Evolutionary conservation across 2,329 filamentous ascomycete species (phyloP), one percentile per base, ranked within the genome.

Genomic region (Clarireedia homoeocarpa): DNA sequence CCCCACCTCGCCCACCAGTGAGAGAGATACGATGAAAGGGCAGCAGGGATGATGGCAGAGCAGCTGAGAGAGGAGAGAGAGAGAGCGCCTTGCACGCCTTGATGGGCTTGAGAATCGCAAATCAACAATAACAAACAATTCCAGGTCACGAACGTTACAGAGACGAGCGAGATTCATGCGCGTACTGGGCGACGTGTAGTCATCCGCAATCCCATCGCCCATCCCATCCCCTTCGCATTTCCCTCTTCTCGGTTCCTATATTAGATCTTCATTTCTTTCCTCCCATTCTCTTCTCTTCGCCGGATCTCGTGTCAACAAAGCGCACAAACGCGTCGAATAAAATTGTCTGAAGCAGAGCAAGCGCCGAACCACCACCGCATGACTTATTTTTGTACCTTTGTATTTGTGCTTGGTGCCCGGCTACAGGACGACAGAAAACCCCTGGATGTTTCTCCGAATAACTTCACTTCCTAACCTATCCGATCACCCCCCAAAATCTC

Each of bases 361-460:
- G 46, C 46, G 38, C 46, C 47, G 38, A 51, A 36, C 38, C 40
- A 40, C 4, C 36, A 51, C 53, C 47, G 47, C 47, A 24, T 55
- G 53, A 45, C 10, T 48, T 36, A 40, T 47, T 47, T n/a, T 36
- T 39, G 30, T 36, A 24, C 27, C 24, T 45, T 48, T 40, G 44
- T 40, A 27, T 12, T 34, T 20, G 20, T 20, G 20, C 20, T 34
- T 34, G 30, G 40, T 44, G 40, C 34, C 42, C 30, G 50, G 23
- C 47, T 53, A 23, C 17, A 15, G 40, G 12, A 23, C 17, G 40
- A 17, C 39, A 39, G n/a, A 54, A 47, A 55, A 34, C 53, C 47
- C 47, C 53, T 55, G 27, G 53, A 55, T 53, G 15, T 42, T 55
- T 47, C 54, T 56, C 49, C 34, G 54, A 53, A 56, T 56, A 53